Evolutionary conservation across 2,329 filamentous ascomycete species (phyloP), one percentile per base, ranked within the genome.

Genomic region (Fusarium sp.): DNA sequence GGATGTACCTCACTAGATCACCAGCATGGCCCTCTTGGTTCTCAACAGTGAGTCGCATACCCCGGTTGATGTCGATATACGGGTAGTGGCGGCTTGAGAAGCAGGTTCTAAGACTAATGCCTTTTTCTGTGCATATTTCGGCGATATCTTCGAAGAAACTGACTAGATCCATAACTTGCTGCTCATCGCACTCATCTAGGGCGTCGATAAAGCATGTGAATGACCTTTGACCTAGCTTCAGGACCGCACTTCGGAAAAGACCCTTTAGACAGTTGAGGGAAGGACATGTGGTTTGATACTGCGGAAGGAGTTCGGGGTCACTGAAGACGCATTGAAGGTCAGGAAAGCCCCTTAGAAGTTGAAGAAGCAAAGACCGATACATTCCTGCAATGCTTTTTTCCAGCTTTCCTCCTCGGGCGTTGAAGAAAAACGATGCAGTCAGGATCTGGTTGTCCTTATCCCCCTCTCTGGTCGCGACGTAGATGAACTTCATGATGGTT

Each of bases 371-470:
- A 0, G 84, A 85, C 4, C 85, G 79, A 65, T 86, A 87, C 74
- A 89, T 80, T 0, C 87, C 86, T 0, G 76, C 27, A 0, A 79
- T 77, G 0, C 84, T 81, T 55, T 78, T 85, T 47, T 88, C 84
- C 3, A 85, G 73, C 8, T 0, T 77, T n/a, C n/a, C 75, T 0
- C 85, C 85, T 41, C 83, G 74, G 0, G 84, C 84, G 47, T 86
- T 83, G 77, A 87, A 87, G 73, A 86, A 87, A 73, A 86, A 87
- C 0, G 80, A 83, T 1, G 83, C n/a, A n/a, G n/a, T n/a, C n/a
- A n/a, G n/a, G n/a, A n/a, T n/a, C n/a, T n/a, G n/a, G n/a, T n/a
- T n/a, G n/a, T n/a, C n/a, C n/a, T n/a, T n/a, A n/a, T n/a, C n/a
- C n/a, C n/a, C n/a, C n/a, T n/a, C n/a, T n/a, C n/a, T n/a, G n/a